Evolutionary conservation across 2,329 filamentous ascomycete species (phyloP).

Genomic region (Waltergamsia citrina): DNA sequence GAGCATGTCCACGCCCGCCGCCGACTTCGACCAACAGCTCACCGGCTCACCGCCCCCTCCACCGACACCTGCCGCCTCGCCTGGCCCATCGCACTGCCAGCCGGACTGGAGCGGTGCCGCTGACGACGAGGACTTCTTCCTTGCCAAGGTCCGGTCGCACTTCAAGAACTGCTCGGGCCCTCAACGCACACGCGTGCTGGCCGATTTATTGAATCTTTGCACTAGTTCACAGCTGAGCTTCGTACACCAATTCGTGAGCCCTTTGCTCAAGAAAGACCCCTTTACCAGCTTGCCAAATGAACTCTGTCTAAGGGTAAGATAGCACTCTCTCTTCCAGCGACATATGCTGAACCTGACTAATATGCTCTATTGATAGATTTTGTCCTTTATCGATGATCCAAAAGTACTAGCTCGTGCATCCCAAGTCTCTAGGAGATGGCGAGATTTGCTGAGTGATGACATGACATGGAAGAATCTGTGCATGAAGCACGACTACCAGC

Average conservation of each 20-base stretch:
- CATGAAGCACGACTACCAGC: constrained; percentile 84
- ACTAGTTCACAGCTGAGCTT: constrained; percentile 94
- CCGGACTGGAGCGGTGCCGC: constrained; percentile 69
- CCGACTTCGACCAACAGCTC: constrained; percentile 51
- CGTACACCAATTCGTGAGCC: constrained; percentile 91
- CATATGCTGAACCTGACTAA: constrained; percentile 1
- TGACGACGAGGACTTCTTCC: constrained; percentile 74
- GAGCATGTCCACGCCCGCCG: constrained; percentile 55
- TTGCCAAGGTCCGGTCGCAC: constrained; percentile 68
- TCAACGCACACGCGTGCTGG: constrained; percentile 72
- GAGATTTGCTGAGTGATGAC: constrained; percentile 87
- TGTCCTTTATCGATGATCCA: constrained; percentile 95
- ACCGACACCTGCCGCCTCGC: constrained; percentile 56
- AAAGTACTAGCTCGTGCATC: constrained; percentile 88
- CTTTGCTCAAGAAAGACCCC: constrained; percentile 89
- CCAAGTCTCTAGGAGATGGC: constrained; percentile 92
- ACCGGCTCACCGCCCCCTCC: constrained; percentile 54
- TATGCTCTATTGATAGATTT: constrained; percentile 47
- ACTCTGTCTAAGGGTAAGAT: constrained; percentile 72
- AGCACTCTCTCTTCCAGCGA: background rate
- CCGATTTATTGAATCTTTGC: constrained; percentile 85
- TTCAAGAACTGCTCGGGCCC: constrained; percentile 70
- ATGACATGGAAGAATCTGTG: constrained; percentile 98
- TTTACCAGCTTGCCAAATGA: constrained; percentile 90
- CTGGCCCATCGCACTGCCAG: constrained; percentile 50